Conservation (phyloP, 495 filamentous ascomycete genomes). For the Aspergillus saccharolyticus region DNA sequence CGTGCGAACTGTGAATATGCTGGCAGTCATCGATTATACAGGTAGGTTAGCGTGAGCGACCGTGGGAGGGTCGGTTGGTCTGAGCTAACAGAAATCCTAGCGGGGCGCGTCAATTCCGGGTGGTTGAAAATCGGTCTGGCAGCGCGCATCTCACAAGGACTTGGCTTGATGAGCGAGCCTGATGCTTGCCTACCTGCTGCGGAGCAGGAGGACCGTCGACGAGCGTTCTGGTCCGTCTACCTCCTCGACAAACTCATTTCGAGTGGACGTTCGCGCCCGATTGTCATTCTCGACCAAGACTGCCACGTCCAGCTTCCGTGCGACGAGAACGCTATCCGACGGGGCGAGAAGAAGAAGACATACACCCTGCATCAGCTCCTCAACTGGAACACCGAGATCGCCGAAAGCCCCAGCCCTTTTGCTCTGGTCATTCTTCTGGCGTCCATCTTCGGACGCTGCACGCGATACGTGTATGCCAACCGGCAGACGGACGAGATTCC, state of each 20-base stretch:
- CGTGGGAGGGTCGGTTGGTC: background rate
- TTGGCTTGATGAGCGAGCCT: conserved; percentile 27
- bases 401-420: conserved; percentile 20
- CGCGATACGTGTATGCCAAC: conserved; percentile 23
- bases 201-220: conserved; percentile 28
- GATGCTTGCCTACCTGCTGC: conserved; percentile 11
- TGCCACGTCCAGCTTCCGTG: conserved; percentile 29
- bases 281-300: conserved; percentile 24
- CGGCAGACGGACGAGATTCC: conserved; percentile 16
- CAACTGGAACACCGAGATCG: conserved; percentile 17
- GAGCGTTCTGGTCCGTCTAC: conserved; percentile 29
- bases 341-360: conserved; percentile 20
- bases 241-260: conserved; percentile 29
- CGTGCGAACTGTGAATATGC: conserved; percentile 26
- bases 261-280: conserved; percentile 24
- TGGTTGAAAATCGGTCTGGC: conserved; percentile 33
- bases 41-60: conserved; percentile 11
- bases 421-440: conserved; percentile 26
- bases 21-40: conserved; percentile 25
- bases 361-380: conserved; percentile 21
- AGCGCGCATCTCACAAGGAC: conserved; percentile 27
- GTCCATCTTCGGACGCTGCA: conserved; percentile 25
- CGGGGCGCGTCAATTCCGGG: conserved; percentile 21
- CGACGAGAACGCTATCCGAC: conserved; percentile 21
- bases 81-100: conserved; percentile 8